Evolutionary conservation across 2,329 filamentous ascomycete genomes (phyloP).

Genomic region (Fusarium sarcochroum): DNA sequence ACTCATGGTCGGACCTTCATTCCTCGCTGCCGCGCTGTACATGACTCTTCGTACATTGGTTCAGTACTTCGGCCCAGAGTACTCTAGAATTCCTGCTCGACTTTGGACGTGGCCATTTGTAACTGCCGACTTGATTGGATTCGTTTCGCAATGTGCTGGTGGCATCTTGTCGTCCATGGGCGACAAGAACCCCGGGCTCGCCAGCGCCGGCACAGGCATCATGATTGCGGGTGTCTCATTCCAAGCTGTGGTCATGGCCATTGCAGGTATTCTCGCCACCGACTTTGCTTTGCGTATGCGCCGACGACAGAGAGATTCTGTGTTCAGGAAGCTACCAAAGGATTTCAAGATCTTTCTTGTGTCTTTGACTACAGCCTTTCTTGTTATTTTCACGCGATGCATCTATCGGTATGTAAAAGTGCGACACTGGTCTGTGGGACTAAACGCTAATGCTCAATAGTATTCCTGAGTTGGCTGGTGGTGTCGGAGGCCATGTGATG

Average conservation of each 20-base stretch:
- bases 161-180: background rate
- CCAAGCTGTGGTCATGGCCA: conserved; percentile 5
- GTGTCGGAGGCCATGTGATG: conserved; percentile 7
- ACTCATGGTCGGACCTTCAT: conserved; percentile 1
- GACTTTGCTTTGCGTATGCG: conserved; percentile 7
- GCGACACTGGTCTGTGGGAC: fast-evolving
- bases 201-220: background rate
- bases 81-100: background rate
- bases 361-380: background rate
- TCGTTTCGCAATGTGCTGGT: conserved; percentile 1
- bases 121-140: conserved; percentile 4
- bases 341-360: background rate
- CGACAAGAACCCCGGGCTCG: background rate
- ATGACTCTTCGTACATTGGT: conserved; percentile 4
- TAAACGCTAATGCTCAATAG: background rate
- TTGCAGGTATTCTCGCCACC: background rate
- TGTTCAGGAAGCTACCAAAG: background rate
- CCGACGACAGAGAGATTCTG: background rate
- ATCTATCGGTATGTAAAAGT: background rate
- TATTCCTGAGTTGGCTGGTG: background rate
- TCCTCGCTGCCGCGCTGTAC: background rate
- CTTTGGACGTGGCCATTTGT: conserved; percentile 6
- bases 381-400: background rate
- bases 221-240: conserved; percentile 2
- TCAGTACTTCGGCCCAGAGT: conserved; percentile 1